Base-by-base conservation (phyloP, 2,329 filamentous ascomycete species). In the Zymoseptoria crescenta region DNA sequence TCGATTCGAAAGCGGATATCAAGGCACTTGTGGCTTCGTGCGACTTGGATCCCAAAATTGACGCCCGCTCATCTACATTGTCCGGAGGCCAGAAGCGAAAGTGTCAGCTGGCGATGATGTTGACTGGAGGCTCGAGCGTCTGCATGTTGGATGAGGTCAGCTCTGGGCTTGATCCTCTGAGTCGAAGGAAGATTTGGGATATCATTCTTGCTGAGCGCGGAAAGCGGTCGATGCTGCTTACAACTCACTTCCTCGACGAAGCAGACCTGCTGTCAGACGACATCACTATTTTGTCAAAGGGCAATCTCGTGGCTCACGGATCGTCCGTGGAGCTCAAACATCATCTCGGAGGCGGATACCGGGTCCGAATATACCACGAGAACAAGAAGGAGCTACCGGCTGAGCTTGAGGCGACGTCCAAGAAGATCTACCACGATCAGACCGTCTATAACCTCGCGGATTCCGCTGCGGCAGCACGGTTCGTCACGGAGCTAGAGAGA, bases 41-140 rank as follows among this genome's bases (percentile, higher is more conserved):
- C 63, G 93, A 96, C 70, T 80, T 96, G 1, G 81, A 81, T 21
- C 80, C 84, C 56, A 96, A 96, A 75, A 77, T 85, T 49, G 82
- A 84, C 41, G 87, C 91, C 0, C 79, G 81, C 61, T 83, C 91
- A 0, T 86, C 85, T 69, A 95, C 90, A 0, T 78, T 96, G 0
- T 96, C 91, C 2, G 92, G 92, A 8, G 92, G 92, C 0, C 92
- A 96, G 73, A 96, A 96, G 76, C 81, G 92, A 56, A 96, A 96
- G 73, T 80, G 96, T 8, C 92, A 96, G 73, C 80, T 96, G 2
- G 91, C 91, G 4, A 93, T 96, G 85, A 96, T 96, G 91, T 85
- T 96, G 66, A 95, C 90, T 3, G 92, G 93, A 62, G 91, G 91
- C 9, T 93, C 88, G 62, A 85, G 85, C 24, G 87, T 96, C 0